Base-by-base conservation (phyloP, 177 flowering plant genomes). In the Vitis hybrid region DNA sequence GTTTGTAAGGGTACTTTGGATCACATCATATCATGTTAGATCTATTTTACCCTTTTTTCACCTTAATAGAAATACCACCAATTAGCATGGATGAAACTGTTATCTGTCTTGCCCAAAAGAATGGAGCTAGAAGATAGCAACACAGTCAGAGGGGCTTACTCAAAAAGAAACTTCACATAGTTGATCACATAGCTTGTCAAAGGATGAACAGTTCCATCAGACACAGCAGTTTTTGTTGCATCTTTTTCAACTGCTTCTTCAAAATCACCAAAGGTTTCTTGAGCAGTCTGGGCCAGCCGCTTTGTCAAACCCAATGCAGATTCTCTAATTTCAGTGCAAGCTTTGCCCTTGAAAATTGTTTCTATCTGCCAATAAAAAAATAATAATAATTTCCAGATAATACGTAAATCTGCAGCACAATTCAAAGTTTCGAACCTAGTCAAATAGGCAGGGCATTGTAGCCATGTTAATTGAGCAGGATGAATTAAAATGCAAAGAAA, bases 191-290 rank as follows among this genome's bases (percentile, higher is more conserved):
- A 84, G 80, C 85, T 84, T 13, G 87, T 82, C 72, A 84, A 57
- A 67, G 87, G 87, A 77, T 84, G 87, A 23, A 84, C 87, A 62
- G 85, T 84, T 74, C 87, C 87, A 78, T 84, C 87, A 17, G 65
- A 54, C 1, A 82, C 87, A 30, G 82, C 87, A 58, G 85, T 84
- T 74, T 82, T 84, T 40, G 87, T 84, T 11, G 85, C 85, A 78
- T 84, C 87, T 64, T 80, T 84, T 66, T 82, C 85, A 72, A 84
- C 87, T 19, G 85, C 87, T 68, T 82, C 87, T 76, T 84, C 85
- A 75, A 84, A 84, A 77, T 84, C 87, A 65, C 85, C 84, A 67
- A 84, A 84, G 54, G 87, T 84, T 52, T 84, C 85, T 71, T 80
- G 80, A 15, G 85, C 85, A 49, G 87, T 84, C 66, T 82, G 87